Evolutionary conservation across 1,284 basidiomycete species (phyloP), one percentile per base, ranked within the genome.

Genomic region (Boletus sp.): DNA sequence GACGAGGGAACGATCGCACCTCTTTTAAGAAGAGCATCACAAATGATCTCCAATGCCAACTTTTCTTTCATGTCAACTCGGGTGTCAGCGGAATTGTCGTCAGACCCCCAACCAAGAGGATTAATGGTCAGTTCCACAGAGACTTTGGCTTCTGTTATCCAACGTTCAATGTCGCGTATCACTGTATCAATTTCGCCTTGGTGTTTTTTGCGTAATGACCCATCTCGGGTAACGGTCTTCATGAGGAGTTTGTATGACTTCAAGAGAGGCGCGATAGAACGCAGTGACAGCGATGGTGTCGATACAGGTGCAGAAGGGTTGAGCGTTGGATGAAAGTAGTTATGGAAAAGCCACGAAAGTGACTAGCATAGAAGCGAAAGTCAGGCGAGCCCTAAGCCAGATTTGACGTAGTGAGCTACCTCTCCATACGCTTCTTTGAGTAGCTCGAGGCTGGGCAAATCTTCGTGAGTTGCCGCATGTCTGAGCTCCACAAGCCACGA

Each of bases 401-500:
- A 23, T 48, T 46, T 14, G 30, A 54, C 30, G 51, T 54, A 25
- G 21, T 23, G 37, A 50, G 37, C 68, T 64, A 91, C 91, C 80
- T 93, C 87, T 61, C 81, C 79, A 23, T 90, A 84, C 0, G 89
- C 94, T 57, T 93, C 85, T 57, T 91, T 83, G 14, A 98, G 81
- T 10, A 96, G 78, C 52, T 88, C 84, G 3, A 98, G 79, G 64
- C 91, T 92, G 0, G 97, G 97, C 21, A 99, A 78, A 65, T 97
- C 94, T 71, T 99, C 97, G 72, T 99, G 97, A 3, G 97, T 99
- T 13, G 94, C 93, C 31, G 94, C 91, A 78, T 99, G 97, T 40
- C 97, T 84, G 8, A 99, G 80, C 65, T 98, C 93, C n/a, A 99
- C 95, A 23, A 99, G 82, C 86, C 92, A 95, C 1, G 83, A 78